Evolutionary conservation across 371 early-diverging fungal species (phyloP), one percentile per base, ranked within the genome.

Genomic region (Nematocida major): DNA sequence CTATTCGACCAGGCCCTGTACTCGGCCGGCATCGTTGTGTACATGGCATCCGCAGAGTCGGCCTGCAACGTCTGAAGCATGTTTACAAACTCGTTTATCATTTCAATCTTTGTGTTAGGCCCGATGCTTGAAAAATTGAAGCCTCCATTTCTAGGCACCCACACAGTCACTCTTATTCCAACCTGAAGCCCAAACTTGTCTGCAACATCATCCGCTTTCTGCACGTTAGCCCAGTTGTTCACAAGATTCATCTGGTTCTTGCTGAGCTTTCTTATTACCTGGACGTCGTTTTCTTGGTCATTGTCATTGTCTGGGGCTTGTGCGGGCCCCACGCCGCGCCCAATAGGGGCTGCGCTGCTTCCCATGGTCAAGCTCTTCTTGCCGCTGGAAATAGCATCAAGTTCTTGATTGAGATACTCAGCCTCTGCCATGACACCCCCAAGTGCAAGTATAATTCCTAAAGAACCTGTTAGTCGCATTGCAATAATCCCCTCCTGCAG

Each of bases 381-480:
- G 57, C 11, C 5, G 34, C 34, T n/a, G n/a, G 57, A 57, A 11
- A n/a, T 32, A 13, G 43, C 43, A n/a, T 11, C 13, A 24, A 28
- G 22, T 3, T 4, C 5, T 28, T 34, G 7, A 11, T 11, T 32
- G 2, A 26, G 22, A 0, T 48, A 0, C 20, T 4, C 30, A 3
- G 4, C 51, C 3, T 3, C 24, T 20, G 50, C 13, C 48, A 68
- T 26, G 42, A 7, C 59, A 7, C 40, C 28, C 7, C 45, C 22
- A 30, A 73, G 76, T 40, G 47, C 59, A 36, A 73, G 5, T 30
- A 48, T 34, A 30, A 63, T 24, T 34, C 76, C 76, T 9, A 73
- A 48, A 43, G 76, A 65, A 9, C 53, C 30, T 40, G 63, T 20
- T 24, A 73, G 15, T 34, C 50, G 61, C 76, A 73, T 73, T 73